Evolutionary conservation across 371 early-diverging fungal species (phyloP).

Genomic region (Batrachochytrium dendrobatidis): DNA sequence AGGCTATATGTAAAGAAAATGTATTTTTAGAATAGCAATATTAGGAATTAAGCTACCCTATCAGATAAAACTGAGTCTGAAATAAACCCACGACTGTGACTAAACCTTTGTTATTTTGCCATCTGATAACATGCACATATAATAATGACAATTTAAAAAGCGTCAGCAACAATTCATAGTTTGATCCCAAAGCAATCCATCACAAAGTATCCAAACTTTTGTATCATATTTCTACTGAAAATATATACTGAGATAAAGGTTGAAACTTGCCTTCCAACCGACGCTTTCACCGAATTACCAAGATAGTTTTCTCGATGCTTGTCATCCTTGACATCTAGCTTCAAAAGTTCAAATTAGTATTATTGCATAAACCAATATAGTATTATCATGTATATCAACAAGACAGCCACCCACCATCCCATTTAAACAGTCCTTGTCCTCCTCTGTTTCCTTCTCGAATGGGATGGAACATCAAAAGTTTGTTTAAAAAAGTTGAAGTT

Average conservation of each 20-base stretch:
- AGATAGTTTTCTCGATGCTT: slow-evolving; percentile 77
- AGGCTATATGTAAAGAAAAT: slow-evolving; percentile 4
- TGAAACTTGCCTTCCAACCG: slow-evolving; percentile 68
- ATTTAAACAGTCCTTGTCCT: slow-evolving; percentile 27
- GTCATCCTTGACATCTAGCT: slow-evolving; percentile 60
- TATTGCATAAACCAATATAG: neutral
- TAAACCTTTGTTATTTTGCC: no score
- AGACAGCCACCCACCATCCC: slow-evolving; percentile 29
- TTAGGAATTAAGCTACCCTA: no score
- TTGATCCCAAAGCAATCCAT: no score
- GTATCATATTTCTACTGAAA: no score
- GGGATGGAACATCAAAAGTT: slow-evolving; percentile 1
- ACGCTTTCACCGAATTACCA: slow-evolving; percentile 72
- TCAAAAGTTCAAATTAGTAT: neutral
- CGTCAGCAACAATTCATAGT: no score
- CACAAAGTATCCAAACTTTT: no score
- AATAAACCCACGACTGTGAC: no score
- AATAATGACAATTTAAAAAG: no score
- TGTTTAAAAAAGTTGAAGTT: no score
- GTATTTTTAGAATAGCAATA: neutral
- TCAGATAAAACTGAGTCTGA: no score
- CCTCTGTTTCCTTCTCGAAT: slow-evolving; percentile 17
- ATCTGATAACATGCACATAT: no score
- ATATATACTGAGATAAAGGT: no score
- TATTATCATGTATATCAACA: neutral